Evolutionary conservation across 306 rosid genomes (phyloP).

Genomic region (Bauhinia variegata): DNA sequence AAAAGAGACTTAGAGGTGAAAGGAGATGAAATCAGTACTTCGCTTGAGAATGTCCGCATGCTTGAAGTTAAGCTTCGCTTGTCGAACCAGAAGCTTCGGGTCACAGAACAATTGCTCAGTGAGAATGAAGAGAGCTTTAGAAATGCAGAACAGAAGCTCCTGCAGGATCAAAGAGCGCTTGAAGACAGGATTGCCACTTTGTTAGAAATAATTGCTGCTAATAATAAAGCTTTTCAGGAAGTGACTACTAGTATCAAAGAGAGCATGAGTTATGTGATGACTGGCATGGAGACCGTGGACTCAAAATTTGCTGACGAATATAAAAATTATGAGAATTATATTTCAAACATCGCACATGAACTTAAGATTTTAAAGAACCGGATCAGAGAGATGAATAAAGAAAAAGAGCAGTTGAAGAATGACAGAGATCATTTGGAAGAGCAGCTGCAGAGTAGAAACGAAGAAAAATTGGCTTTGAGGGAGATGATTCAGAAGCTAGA

Average conservation of each 20-base stretch:
- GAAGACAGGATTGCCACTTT: conserved; percentile 60
- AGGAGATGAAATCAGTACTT: conserved; percentile 58
- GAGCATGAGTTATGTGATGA: conserved; percentile 40
- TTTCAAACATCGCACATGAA: conserved; percentile 55
- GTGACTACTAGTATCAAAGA: conserved; percentile 46
- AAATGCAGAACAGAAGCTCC: conserved; percentile 59
- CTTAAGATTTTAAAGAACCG: conserved; percentile 59
- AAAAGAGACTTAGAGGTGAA: conserved; percentile 79
- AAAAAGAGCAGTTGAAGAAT: conserved; percentile 50
- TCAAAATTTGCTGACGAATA: conserved; percentile 47
- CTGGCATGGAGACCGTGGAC: conserved; percentile 54
- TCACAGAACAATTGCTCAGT: conserved; percentile 77
- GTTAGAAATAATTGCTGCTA: conserved; percentile 55
- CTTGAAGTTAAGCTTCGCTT: conserved; percentile 91
- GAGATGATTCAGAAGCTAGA: conserved; percentile 56
- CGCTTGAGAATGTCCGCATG: conserved; percentile 61
- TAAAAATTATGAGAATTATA: conserved; percentile 39
- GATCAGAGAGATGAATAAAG: conserved; percentile 49
- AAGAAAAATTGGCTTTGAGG: conserved; percentile 43
- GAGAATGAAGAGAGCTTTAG: conserved; percentile 82
- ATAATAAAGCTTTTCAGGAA: conserved; percentile 58
- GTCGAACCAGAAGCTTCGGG: conserved; percentile 96
- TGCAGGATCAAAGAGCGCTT: conserved; percentile 61
- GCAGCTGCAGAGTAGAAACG: conserved; percentile 53
- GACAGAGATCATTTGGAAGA: conserved; percentile 44